A percentile compares a stretch with the other conserved stretches of the same genome.
Conservation (phyloP, 2,329 filamentous ascomycete genomes). For the Claviceps sp. region DNA sequence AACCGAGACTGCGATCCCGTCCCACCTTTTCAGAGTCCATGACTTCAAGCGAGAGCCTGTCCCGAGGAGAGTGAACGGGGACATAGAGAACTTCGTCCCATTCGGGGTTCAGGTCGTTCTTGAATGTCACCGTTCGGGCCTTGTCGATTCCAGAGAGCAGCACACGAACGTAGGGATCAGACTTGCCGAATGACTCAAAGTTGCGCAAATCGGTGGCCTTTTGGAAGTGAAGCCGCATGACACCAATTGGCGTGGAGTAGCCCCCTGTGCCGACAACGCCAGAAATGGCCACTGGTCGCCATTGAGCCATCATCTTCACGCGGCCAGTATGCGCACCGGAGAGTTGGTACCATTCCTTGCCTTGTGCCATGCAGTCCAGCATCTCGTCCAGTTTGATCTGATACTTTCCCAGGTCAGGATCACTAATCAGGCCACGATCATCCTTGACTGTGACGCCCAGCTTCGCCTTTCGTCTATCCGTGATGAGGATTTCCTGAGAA, state of each 20-base stretch:
- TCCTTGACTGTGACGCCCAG: slow-evolving; percentile 91
- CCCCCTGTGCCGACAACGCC: slow-evolving; percentile 72
- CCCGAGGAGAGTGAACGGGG: slow-evolving; percentile 71
- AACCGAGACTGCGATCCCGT: slow-evolving; percentile 77
- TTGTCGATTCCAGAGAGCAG: slow-evolving; percentile 83
- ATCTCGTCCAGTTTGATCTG: slow-evolving; percentile 94
- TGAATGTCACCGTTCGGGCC: slow-evolving; percentile 84
- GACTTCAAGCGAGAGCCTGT: slow-evolving; percentile 79
- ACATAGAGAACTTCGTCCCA: slow-evolving; percentile 96
- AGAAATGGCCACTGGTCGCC: slow-evolving; percentile 85
- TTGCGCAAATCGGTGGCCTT: slow-evolving; percentile 75
- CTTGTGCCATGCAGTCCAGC: slow-evolving; percentile 78
- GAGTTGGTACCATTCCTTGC: slow-evolving; percentile 92
- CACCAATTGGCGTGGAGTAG: slow-evolving; percentile 86
- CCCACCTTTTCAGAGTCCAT: slow-evolving; percentile 94
- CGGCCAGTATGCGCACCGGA: slow-evolving; percentile 69
- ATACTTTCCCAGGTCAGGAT: slow-evolving; percentile 80
- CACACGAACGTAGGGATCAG: slow-evolving; percentile 85
- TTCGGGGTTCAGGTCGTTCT: slow-evolving; percentile 88
- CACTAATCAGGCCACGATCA: slow-evolving; percentile 70
- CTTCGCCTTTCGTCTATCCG: slow-evolving; percentile 79
- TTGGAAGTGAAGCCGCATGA: slow-evolving; percentile 88
- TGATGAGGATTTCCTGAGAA: slow-evolving; percentile 88
- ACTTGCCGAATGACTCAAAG: slow-evolving; percentile 90
- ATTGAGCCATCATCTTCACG: slow-evolving; percentile 81